Base-by-base conservation (phyloP, 768 basidiomycete genomes). In the Heimioporus sp. region DNA sequence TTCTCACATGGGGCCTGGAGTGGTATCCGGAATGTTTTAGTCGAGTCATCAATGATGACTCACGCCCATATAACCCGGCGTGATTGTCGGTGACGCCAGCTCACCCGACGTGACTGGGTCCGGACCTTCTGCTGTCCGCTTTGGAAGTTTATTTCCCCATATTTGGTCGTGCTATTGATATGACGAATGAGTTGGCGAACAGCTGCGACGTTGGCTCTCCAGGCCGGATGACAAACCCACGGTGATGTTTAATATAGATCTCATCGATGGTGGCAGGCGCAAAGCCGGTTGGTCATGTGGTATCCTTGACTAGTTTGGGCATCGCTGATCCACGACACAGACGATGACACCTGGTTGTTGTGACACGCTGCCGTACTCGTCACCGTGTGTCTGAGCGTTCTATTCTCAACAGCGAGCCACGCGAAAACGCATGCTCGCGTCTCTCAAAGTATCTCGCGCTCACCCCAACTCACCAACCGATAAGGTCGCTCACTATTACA, bases 91-190 rank as follows among this genome's bases (percentile, higher is more conserved):
- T 10, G 10, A 40, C 9, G 31, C 37, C 42, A 12, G 40, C 37
- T 17, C 35, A 20, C 10, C 53, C 53, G 10, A 43, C 28, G 0
- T 17, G 31, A 37, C 40, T 20, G n/a, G 19, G 34, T 38, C 37
- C 6, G 48, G 28, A 31, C 15, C 13, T 24, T 38, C 28, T 10
- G 43, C 24, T 38, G n/a, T 34, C 19, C 28, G 20, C 12, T 40
- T 4, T 10, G 10, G 24, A 48, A 54, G 41, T n/a, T 21, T 51
- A 48, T 50, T 50, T 37, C 35, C 42, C 44, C 49, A 54, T 49
- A 55, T 34, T 37, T 32, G 40, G 40, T 34, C 17, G 35, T 16
- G 5, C 24, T 24, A 21, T 12, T 24, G 37, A 8, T 36, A 38
- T 42, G 32, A 28, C 31, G 30, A 41, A 19, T 0, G 19, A 5